Evolutionary conservation across 2,329 filamentous ascomycete species (phyloP).

Genomic region (Dothideomycetidae sp.): DNA sequence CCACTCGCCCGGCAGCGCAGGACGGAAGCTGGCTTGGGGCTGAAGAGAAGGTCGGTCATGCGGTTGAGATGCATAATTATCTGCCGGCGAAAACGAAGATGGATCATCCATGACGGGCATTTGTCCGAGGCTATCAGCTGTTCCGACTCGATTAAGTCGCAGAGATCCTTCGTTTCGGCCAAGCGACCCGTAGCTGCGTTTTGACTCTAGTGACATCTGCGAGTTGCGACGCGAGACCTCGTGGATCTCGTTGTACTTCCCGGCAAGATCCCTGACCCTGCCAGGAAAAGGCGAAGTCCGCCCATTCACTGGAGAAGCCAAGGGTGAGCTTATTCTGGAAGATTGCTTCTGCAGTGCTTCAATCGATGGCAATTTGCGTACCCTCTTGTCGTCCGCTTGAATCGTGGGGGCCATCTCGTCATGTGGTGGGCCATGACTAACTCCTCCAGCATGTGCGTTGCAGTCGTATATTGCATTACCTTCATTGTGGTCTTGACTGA

Average conservation of each 20-base stretch:
- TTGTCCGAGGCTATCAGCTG: slow-evolving; percentile 11
- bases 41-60: slow-evolving; percentile 9
- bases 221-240: slow-evolving; percentile 33
- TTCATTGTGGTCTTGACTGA: background rate
- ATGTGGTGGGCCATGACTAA: no score
- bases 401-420: no score
- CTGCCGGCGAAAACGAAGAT: background rate
- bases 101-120: slow-evolving; percentile 3
- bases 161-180: slow-evolving; percentile 26
- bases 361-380: background rate
- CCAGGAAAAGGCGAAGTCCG: slow-evolving; percentile 30
- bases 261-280: slow-evolving; percentile 37
- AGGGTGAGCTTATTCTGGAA: slow-evolving; percentile 2
- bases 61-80: background rate
- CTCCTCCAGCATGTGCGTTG: no score
- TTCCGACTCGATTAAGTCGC: slow-evolving; percentile 14
- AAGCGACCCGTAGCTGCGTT: slow-evolving; percentile 27
- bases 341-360: background rate
- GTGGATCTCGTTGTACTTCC: slow-evolving; percentile 33
- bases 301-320: slow-evolving; percentile 19
- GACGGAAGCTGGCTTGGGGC: slow-evolving; percentile 32
- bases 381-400: background rate
- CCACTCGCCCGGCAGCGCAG: slow-evolving; percentile 40
- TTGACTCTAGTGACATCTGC: slow-evolving; percentile 29
- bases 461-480: no score